phyloP scores from a whole-genome alignment of 148 eudicot genomes.

The Diospyros lotus region DNA sequence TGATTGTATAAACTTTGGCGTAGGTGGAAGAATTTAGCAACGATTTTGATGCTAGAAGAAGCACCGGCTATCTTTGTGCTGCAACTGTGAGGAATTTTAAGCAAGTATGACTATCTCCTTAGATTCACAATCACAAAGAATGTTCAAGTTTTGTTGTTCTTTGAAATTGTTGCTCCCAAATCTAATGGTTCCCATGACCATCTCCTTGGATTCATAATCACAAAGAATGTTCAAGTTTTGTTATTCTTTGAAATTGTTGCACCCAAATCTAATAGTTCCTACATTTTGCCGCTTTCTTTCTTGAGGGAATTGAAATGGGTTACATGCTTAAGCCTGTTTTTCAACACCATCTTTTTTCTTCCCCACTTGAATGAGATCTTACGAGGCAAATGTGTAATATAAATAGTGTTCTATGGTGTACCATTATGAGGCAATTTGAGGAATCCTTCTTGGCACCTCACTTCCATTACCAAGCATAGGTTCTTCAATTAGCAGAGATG shows the following conservation, averaged over 20 bases:
- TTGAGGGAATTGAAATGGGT: neutral
- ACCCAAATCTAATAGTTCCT: too few relatives aligned
- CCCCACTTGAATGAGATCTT: too few relatives aligned
- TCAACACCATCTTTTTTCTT: too few relatives aligned
- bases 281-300: neutral
- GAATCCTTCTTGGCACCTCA: too few relatives aligned
- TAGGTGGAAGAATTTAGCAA: constrained; percentile 51
- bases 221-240: neutral
- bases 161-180: neutral
- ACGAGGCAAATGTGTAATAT: too few relatives aligned
- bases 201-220: neutral
- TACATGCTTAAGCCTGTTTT: too few relatives aligned
- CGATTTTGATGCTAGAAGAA: constrained; percentile 90
- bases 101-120: constrained; percentile 38
- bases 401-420: too few relatives aligned
- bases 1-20: constrained; percentile 8
- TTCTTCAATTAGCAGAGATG: too few relatives aligned
- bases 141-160: neutral
- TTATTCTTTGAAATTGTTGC: neutral
- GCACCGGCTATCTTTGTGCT: constrained; percentile 89
- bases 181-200: neutral
- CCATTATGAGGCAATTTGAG: too few relatives aligned
- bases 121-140: neutral
- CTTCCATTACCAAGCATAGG: too few relatives aligned
- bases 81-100: constrained; percentile 80